phyloP scores from a whole-genome alignment of 1,284 basidiomycete species.

The Anthracocystis walkeri region DNA sequence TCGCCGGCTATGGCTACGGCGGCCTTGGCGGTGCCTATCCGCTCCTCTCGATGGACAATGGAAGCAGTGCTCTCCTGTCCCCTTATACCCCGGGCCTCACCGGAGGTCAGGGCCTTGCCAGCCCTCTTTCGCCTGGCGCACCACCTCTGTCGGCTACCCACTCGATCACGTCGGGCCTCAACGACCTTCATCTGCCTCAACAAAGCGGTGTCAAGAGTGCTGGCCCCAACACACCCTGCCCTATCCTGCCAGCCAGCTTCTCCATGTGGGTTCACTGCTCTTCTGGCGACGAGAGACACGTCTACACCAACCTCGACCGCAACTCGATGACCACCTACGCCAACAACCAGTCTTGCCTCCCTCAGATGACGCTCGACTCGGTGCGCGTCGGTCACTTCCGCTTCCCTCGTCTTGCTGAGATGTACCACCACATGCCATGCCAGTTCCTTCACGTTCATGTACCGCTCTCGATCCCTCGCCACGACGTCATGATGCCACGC shows the following conservation, averaged over 20 bases:
- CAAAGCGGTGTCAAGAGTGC: conserved; percentile 48
- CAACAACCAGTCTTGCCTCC: conserved; percentile 54
- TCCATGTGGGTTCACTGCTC: conserved; percentile 68
- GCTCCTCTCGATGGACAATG: conserved; percentile 45
- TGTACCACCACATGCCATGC: conserved; percentile 69
- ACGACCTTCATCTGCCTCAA: conserved; percentile 55
- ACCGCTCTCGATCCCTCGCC: conserved; percentile 68
- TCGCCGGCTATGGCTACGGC: conserved; percentile 67
- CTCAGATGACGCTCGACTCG: conserved; percentile 57
- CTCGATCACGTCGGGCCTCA: conserved; percentile 60
- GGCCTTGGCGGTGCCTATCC: conserved; percentile 59
- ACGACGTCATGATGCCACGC: conserved; percentile 56
- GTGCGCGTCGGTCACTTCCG: conserved; percentile 59
- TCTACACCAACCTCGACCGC: conserved; percentile 64
- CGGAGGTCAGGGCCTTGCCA: conserved; percentile 39
- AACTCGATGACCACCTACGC: conserved; percentile 57
- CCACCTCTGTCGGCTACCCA: conserved; percentile 60
- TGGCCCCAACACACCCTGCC: conserved; percentile 46
- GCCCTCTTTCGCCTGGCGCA: conserved; percentile 46
- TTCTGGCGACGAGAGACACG: conserved; percentile 62
- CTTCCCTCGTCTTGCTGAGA: conserved; percentile 68
- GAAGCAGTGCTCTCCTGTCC: conserved; percentile 49
- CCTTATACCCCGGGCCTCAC: conserved; percentile 55
- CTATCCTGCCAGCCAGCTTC: conserved; percentile 65
- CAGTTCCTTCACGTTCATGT: conserved; percentile 71